These are phyloP conservation scores for Cenchrus fungigraminus DNA, from an alignment of 176 grass and related monocot genomes.

Conservation along the genomic window DNA sequence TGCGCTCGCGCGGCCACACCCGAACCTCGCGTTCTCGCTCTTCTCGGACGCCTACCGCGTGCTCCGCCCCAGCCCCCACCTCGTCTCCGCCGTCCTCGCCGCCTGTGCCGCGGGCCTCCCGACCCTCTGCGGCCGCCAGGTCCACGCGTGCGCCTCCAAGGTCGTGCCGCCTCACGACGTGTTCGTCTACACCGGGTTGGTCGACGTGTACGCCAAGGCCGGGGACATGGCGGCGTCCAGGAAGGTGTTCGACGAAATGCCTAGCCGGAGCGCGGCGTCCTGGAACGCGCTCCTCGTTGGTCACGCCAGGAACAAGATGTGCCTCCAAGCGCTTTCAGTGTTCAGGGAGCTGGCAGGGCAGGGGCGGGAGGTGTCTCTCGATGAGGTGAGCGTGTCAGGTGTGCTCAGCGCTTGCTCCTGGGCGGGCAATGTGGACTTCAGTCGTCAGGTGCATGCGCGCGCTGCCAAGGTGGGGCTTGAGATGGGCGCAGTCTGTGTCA, in stretches of 20 bases:
- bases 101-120: slow-evolving; percentile 44
- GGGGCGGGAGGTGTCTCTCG: slow-evolving; percentile 2
- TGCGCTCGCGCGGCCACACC: slow-evolving; percentile 35
- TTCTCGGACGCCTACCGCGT: slow-evolving; percentile 30
- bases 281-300: slow-evolving; percentile 63
- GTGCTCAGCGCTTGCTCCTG: slow-evolving; percentile 36
- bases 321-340: neutral
- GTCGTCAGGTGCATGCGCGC: slow-evolving; percentile 43
- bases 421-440: neutral
- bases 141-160: slow-evolving; percentile 49
- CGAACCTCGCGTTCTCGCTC: slow-evolving; percentile 47
- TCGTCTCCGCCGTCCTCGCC: slow-evolving; percentile 37
- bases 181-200: slow-evolving; percentile 51
- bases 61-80: slow-evolving; percentile 37
- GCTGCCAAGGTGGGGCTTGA: slow-evolving; percentile 47
- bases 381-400: slow-evolving; percentile 44
- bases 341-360: slow-evolving; percentile 27
- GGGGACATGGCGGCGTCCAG: slow-evolving; percentile 40
- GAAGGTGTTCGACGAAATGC: slow-evolving; percentile 52
- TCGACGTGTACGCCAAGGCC: slow-evolving; percentile 52
- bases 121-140: slow-evolving; percentile 20
- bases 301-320: slow-evolving; percentile 44
- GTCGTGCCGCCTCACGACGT: slow-evolving; percentile 32
- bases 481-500: slow-evolving; percentile 29
- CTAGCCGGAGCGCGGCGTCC: slow-evolving; percentile 23